Percentiles rank a stretch among this genome's conserved stretches.
These are phyloP conservation scores for Elsinoe ampelina DNA, from an alignment of 2,329 filamentous ascomycete genomes.

Conservation along the genomic window DNA sequence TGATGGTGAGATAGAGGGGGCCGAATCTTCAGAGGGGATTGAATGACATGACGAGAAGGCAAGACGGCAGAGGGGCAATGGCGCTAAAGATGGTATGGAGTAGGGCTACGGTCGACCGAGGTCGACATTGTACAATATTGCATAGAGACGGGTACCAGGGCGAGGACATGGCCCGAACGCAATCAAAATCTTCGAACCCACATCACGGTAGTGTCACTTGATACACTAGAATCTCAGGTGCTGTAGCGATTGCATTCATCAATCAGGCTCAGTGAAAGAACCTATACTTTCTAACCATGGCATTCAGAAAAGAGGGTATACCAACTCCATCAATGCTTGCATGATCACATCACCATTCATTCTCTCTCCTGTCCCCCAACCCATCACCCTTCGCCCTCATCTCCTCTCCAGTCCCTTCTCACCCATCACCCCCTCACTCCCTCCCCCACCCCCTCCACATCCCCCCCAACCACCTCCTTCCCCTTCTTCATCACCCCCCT, in stretches of 20 bases:
- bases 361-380: background rate
- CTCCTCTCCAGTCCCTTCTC: background rate
- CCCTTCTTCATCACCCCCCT: slow-evolving; percentile 25
- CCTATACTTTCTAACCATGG: background rate
- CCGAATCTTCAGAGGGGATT: background rate
- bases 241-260: too few species aligned
- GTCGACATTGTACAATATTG: slow-evolving; percentile 13
- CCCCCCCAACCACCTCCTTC: slow-evolving; percentile 4
- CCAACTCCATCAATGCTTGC: slow-evolving; percentile 3
- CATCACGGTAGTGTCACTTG: too few species aligned
- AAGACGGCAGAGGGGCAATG: too few species aligned
- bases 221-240: too few species aligned
- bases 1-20: too few species aligned
- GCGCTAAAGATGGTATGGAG: too few species aligned
- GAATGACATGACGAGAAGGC: too few species aligned
- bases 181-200: too few species aligned
- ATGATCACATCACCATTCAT: background rate
- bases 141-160: slow-evolving; percentile 12
- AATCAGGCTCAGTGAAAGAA: background rate
- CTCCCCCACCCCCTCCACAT: background rate
- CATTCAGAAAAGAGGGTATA: slow-evolving; percentile 10
- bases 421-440: background rate
- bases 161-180: background rate
- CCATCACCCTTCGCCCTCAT: background rate
- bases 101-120: background rate